Conservation (phyloP, 2,329 filamentous ascomycete species). For the Aspergillus floridensis region DNA sequence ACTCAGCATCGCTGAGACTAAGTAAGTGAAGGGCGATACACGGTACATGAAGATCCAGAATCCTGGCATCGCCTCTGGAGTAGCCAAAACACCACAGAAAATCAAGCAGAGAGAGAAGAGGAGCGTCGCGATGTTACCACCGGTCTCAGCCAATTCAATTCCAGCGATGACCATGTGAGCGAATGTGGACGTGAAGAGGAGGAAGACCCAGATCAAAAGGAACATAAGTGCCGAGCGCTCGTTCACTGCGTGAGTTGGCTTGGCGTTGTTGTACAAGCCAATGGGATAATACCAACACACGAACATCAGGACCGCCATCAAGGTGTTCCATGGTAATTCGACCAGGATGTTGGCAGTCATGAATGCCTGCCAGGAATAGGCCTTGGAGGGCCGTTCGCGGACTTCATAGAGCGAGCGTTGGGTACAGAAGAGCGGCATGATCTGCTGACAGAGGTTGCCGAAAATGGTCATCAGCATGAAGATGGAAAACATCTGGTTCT, state of each 20-base stretch:
- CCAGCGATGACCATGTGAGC: constrained; percentile 70
- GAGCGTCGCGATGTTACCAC: constrained; percentile 61
- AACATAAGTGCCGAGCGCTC: constrained; percentile 64
- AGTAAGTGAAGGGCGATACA: constrained; percentile 64
- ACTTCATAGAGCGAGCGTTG: constrained; percentile 59
- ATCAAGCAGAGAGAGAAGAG: constrained; percentile 57
- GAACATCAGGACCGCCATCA: constrained; percentile 63
- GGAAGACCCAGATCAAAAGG: constrained; percentile 62
- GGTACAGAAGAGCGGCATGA: constrained; percentile 58
- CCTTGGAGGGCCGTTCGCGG: constrained; percentile 61
- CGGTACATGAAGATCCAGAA: constrained; percentile 81
- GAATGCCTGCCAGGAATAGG: constrained; percentile 72
- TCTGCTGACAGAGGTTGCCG: constrained; percentile 53
- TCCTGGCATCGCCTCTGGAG: constrained; percentile 56
- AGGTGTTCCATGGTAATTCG: constrained; percentile 64
- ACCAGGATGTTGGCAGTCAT: constrained; percentile 68
- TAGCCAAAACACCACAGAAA: constrained; percentile 55
- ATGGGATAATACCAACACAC: constrained; percentile 67
- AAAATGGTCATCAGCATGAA: constrained; percentile 84
- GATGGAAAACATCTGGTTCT: constrained; percentile 86
- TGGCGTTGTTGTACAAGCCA: constrained; percentile 43
- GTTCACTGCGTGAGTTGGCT: constrained; percentile 35
- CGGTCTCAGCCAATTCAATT: constrained; percentile 66
- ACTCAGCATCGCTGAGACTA: constrained; percentile 45
- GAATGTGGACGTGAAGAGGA: constrained; percentile 69